phyloP scores from a whole-genome alignment of 2,329 filamentous ascomycete species.

The Peltaster fructicola region DNA sequence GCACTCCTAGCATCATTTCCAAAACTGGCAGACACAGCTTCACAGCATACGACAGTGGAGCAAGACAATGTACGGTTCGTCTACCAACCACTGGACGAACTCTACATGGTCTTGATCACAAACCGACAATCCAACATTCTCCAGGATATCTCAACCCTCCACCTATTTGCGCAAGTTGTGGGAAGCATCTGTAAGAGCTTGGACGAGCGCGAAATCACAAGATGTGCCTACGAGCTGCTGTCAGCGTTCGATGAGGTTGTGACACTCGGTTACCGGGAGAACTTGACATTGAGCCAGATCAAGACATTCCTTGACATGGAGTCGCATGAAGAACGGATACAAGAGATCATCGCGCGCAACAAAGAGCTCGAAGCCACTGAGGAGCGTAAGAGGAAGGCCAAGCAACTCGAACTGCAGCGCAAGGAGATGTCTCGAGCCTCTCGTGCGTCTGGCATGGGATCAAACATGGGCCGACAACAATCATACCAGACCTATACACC shows the following conservation, averaged over 20 bases:
- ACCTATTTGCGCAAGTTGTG: slow-evolving; percentile 94
- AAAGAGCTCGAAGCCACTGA: slow-evolving; percentile 97
- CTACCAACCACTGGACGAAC: slow-evolving; percentile 95
- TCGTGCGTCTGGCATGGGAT: slow-evolving; percentile 26
- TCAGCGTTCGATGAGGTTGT: slow-evolving; percentile 96
- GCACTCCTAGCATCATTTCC: slow-evolving; percentile 92
- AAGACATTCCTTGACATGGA: slow-evolving; percentile 99
- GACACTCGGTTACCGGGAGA: slow-evolving; percentile 88
- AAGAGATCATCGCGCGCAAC: slow-evolving; percentile 92
- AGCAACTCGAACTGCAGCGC: slow-evolving; percentile 96
- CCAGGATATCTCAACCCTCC: slow-evolving; percentile 95
- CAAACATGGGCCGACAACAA: slow-evolving; percentile 52
- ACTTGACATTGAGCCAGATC: slow-evolving; percentile 89
- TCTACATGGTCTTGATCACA: slow-evolving; percentile 99
- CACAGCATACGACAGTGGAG: slow-evolving; percentile 95
- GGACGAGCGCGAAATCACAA: slow-evolving; percentile 86
- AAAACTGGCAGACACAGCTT: slow-evolving; percentile 88
- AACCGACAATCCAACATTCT: slow-evolving; percentile 99
- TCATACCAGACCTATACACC: slow-evolving; percentile 81
- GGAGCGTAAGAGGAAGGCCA: slow-evolving; percentile 95
- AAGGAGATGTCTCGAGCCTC: slow-evolving; percentile 78
- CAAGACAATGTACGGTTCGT: slow-evolving; percentile 99
- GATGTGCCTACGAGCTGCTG: slow-evolving; percentile 88
- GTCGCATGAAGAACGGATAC: slow-evolving; percentile 94
- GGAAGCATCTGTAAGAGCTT: slow-evolving; percentile 89